Evolutionary conservation across 2,329 filamentous ascomycete genomes (phyloP), one percentile per base, ranked within the genome.

Genomic region (Exophiala alcalophila): DNA sequence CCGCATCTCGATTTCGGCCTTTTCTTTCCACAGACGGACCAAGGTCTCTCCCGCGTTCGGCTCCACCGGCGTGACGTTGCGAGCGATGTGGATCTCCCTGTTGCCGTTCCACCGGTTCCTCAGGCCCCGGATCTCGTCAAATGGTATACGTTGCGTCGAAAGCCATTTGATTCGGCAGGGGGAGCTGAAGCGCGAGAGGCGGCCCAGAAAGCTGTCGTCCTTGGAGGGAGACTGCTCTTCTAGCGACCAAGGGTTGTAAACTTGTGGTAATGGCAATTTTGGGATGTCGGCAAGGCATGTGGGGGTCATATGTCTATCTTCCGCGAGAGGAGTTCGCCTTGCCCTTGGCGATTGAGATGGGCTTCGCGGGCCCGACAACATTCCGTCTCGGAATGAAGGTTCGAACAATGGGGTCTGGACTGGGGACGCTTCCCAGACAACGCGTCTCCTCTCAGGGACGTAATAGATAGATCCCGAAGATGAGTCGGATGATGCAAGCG

Each of bases 21-120:
- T n/a, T n/a, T n/a, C n/a, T n/a, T n/a, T n/a, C n/a, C n/a, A n/a
- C n/a, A n/a, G n/a, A n/a, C n/a, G n/a, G n/a, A n/a, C n/a, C 29
- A 40, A 11, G 10, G 2, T 5, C 2, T 31, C 26, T 12, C 25
- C 49, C 21, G 34, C 40, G 4, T 11, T 5, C 2, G 44, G 44
- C 25, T 52, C 49, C n/a, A 52, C 41, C 4, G 49, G 30, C 2
- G 49, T 52, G 16, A 52, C 44, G 20, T 52, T 52, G 14, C 44
- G 32, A 3, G 49, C 49, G 7, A 52, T 26, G 21, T 49, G 38
- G n/a, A 52, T 20, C 16, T 45, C 40, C 26, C 46, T 48, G 28
- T 40, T 39, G 15, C 28, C 27, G 26, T 52, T 52, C 49, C 49
- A 49, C 12, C 26, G 9, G 15, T 52, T 52, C 18, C 31, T 44